These are phyloP conservation scores for Lentinus brumalis DNA, from an alignment of 768 basidiomycete species.

Conservation along the genomic window DNA sequence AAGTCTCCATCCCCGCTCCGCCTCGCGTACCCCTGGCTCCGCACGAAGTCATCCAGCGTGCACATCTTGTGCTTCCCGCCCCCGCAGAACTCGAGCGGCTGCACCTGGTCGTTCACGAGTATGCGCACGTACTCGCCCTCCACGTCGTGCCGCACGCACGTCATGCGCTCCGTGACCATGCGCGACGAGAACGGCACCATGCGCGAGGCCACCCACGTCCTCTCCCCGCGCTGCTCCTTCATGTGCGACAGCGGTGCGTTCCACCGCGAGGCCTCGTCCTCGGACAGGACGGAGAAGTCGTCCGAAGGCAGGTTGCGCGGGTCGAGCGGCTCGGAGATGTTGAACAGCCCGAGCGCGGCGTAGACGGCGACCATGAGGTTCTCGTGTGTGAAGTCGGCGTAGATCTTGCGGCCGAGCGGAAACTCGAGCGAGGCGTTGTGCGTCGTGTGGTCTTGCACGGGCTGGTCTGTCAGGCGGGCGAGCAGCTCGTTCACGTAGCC, in stretches of 20 bases:
- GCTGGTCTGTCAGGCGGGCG: slow-evolving; percentile 67
- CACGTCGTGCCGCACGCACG: slow-evolving; percentile 37
- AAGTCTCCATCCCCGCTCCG: slow-evolving; percentile 73
- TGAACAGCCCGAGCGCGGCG: slow-evolving; percentile 52
- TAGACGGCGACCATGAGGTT: slow-evolving; percentile 83
- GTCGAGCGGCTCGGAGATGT: slow-evolving; percentile 22
- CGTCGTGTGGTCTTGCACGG: slow-evolving; percentile 70
- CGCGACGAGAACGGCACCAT: slow-evolving; percentile 77
- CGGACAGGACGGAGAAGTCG: background rate
- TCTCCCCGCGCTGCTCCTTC: background rate
- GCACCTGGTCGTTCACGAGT: slow-evolving; percentile 75
- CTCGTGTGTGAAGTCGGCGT: slow-evolving; percentile 82
- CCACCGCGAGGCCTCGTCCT: background rate
- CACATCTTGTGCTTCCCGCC: slow-evolving; percentile 61
- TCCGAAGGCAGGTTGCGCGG: slow-evolving; percentile 7
- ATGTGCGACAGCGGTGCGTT: background rate
- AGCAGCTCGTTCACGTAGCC: slow-evolving; percentile 91
- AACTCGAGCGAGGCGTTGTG: slow-evolving; percentile 83
- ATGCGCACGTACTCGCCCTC: slow-evolving; percentile 56
- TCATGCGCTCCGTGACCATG: slow-evolving; percentile 73
- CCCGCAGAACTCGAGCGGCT: slow-evolving; percentile 65
- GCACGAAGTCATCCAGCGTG: slow-evolving; percentile 61
- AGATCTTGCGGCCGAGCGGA: slow-evolving; percentile 64
- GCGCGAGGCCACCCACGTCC: slow-evolving; percentile 54
- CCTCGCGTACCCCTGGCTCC: slow-evolving; percentile 69